phyloP scores from a whole-genome alignment of 225 moss, liverwort and hornwort species.

The Anthoceros angustus region DNA sequence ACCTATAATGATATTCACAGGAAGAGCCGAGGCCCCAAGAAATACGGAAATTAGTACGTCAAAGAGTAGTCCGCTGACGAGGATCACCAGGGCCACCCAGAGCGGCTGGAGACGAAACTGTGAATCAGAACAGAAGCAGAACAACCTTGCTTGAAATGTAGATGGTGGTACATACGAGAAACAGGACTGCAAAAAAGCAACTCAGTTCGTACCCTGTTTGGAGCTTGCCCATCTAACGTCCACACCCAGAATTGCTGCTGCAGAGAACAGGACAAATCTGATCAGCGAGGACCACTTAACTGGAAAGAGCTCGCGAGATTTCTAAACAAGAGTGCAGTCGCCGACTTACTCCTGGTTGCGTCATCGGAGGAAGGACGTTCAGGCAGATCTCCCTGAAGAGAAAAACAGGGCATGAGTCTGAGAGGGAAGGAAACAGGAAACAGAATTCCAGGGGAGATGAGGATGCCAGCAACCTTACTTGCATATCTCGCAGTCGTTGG shows the following conservation, averaged over 20 bases:
- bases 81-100: conserved; percentile 82
- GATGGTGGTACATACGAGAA: conserved; percentile 17
- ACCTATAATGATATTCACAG: conserved; percentile 90
- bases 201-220: conserved; percentile 12
- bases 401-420: background rate
- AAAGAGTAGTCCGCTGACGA: conserved; percentile 73
- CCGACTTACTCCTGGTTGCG: background rate
- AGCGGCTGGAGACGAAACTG: conserved; percentile 72
- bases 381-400: background rate
- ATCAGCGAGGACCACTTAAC: background rate
- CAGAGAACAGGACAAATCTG: background rate
- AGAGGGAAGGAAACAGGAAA: background rate
- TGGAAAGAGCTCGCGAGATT: no score
- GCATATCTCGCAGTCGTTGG: conserved; percentile 95
- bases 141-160: conserved; percentile 23
- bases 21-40: conserved; percentile 76
- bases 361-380: background rate
- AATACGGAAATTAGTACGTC: conserved; percentile 93
- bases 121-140: conserved; percentile 34
- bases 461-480: conserved; percentile 33
- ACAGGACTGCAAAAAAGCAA: conserved; percentile 21
- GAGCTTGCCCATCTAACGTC: conserved; percentile 50
- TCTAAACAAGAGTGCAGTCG: no score
- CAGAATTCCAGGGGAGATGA: background rate
- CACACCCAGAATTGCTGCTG: conserved; percentile 98